Evolutionary conservation across 768 basidiomycete genomes (phyloP).

Genomic region (Tremella yokohamensis): DNA sequence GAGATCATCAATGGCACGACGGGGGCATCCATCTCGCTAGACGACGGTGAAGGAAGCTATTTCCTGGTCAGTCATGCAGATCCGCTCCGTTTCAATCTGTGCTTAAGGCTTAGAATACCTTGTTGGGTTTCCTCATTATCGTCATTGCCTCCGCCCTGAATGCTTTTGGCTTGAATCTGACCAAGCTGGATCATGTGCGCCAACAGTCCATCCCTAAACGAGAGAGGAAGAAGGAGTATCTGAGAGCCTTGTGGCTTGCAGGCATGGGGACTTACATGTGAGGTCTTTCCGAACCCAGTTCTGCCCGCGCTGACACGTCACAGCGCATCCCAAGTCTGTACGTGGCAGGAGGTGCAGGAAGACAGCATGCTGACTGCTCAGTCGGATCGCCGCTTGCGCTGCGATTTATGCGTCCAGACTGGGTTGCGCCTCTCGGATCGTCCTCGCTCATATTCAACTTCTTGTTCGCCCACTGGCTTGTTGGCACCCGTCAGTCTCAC

Average conservation of each 20-base stretch:
- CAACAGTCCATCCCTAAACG: conserved; percentile 62
- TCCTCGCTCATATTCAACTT: conserved; percentile 95
- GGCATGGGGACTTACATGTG: conserved; percentile 92
- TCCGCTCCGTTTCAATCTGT: background rate
- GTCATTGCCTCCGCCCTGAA: conserved; percentile 63
- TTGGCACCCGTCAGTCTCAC: conserved; percentile 46
- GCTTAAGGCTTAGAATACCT: conserved; percentile 26
- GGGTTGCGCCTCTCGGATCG: conserved; percentile 91
- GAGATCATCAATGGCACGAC: conserved; percentile 9
- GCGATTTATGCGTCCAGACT: conserved; percentile 59
- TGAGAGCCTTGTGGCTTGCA: conserved; percentile 81
- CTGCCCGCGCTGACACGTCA: conserved; percentile 16
- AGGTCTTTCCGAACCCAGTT: conserved; percentile 34
- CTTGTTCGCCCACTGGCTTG: conserved; percentile 66
- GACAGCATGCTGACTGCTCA: background rate
- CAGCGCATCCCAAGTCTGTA: conserved; percentile 42
- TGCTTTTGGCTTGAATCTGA: conserved; percentile 75
- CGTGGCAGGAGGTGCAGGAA: conserved; percentile 9
- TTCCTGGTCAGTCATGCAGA: conserved; percentile 17
- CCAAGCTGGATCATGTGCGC: conserved; percentile 85
- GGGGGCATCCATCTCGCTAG: background rate
- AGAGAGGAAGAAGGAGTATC: conserved; percentile 69
- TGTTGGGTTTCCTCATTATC: conserved; percentile 69
- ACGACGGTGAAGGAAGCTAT: conserved; percentile 28
- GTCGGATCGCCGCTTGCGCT: conserved; percentile 41